Percentiles rank a stretch among this genome's conserved stretches.
These are phyloP conservation scores for Fusarium xyrophilum DNA, from an alignment of 2,329 filamentous ascomycete species.

Conservation along the genomic window DNA sequence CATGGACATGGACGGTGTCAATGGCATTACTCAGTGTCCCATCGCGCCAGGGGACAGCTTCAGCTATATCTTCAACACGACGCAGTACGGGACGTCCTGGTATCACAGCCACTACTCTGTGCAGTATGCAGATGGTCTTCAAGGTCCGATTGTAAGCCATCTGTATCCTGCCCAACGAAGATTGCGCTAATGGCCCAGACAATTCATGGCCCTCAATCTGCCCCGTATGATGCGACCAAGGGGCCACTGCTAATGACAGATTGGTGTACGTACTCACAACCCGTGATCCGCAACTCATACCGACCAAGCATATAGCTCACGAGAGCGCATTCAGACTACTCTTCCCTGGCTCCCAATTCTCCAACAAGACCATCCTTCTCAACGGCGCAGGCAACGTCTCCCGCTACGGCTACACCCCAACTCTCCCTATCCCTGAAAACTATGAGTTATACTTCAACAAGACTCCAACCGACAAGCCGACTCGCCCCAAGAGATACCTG, in stretches of 20 bases:
- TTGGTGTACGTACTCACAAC: conserved; percentile 21
- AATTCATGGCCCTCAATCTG: conserved; percentile 31
- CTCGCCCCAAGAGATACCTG: conserved; percentile 18
- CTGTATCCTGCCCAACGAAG: fast-evolving
- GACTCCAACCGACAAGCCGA: conserved; percentile 28
- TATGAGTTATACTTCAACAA: conserved; percentile 31
- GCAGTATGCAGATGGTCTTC: conserved; percentile 36
- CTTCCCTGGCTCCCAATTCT: not conserved
- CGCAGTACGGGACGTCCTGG: conserved; percentile 37
- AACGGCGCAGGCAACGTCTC: conserved; percentile 29
- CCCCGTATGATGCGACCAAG: conserved; percentile 27
- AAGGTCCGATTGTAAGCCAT: conserved; percentile 18
- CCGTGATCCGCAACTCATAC: fast-evolving
- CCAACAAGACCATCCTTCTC: conserved; percentile 33
- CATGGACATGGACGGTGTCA: conserved; percentile 37
- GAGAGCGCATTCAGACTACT: conserved; percentile 23
- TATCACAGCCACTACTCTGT: conserved; percentile 38
- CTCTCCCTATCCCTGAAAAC: not conserved
- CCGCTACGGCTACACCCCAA: conserved; percentile 14
- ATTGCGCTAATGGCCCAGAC: not conserved
- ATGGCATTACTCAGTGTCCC: conserved; percentile 34
- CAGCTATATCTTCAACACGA: conserved; percentile 29
- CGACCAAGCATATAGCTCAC: not conserved
- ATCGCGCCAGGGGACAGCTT: conserved; percentile 28
- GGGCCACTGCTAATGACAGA: conserved; percentile 26